Conservation (phyloP, 139 green algal species). For the Gonium pectorale region DNA sequence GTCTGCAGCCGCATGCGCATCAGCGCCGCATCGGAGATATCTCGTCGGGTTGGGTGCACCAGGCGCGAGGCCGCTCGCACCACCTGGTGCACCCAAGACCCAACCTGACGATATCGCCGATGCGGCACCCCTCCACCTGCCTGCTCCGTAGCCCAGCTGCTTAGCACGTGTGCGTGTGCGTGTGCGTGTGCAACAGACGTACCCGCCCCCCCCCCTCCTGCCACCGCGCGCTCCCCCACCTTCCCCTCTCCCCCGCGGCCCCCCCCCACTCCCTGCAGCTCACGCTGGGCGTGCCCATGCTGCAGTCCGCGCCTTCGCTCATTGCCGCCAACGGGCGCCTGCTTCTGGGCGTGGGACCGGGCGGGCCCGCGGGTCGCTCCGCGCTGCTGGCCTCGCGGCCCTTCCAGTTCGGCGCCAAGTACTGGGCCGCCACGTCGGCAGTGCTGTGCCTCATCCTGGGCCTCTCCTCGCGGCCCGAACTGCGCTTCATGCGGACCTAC, state of each 20-base stretch:
- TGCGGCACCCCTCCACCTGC: background rate
- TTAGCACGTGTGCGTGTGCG: background rate
- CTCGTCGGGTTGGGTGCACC: background rate
- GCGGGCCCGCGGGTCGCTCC: background rate
- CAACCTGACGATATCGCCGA: background rate
- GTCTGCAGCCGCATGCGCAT: background rate
- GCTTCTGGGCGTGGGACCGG: background rate
- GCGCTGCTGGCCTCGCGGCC: background rate
- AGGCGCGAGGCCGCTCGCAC: background rate
- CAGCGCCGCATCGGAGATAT: background rate
- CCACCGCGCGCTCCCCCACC: background rate
- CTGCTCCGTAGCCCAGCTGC: background rate
- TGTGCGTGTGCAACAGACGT: background rate
- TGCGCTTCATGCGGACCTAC: background rate
- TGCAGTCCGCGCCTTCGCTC: background rate
- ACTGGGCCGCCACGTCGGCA: constrained; percentile 1
- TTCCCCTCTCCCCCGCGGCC: background rate
- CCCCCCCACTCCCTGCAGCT: background rate
- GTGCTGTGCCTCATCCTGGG: constrained; percentile 16
- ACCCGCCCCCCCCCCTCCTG: background rate
- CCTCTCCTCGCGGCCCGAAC: background rate
- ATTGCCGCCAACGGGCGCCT: background rate
- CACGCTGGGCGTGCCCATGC: background rate
- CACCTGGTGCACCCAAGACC: background rate
- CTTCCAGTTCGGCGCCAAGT: constrained; percentile 31